Percentiles rank a stretch among this genome's conserved stretches.
These are phyloP conservation scores for Aureobasidium leucospermi DNA, from an alignment of 2,329 filamentous ascomycete species.

Conservation along the genomic window DNA sequence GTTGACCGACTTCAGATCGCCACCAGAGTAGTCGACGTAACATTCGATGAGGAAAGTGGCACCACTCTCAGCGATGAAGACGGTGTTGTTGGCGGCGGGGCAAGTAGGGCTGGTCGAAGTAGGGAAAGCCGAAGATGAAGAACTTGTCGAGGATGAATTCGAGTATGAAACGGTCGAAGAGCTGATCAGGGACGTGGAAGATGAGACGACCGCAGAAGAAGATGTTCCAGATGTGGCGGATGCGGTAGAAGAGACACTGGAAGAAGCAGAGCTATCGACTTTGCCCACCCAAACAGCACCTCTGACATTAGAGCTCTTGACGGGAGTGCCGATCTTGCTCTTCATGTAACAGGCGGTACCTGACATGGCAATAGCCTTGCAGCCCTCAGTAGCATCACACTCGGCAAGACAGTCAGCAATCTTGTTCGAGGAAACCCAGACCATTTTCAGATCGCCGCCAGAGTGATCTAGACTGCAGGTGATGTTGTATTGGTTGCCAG, in stretches of 20 bases:
- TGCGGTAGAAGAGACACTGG: background rate
- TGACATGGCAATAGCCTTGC: slow-evolving; percentile 13
- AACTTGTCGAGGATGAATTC: background rate
- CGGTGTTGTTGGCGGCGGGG: slow-evolving; percentile 5
- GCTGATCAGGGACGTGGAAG: background rate
- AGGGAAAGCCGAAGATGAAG: background rate
- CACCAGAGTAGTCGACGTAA: slow-evolving; percentile 13
- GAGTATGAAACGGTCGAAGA: background rate
- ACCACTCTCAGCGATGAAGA: slow-evolving; percentile 9
- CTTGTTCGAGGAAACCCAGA: slow-evolving; percentile 14
- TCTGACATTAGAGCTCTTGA: background rate
- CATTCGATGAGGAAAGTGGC: slow-evolving; percentile 13
- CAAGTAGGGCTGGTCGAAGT: slow-evolving; percentile 9
- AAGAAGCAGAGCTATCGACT: background rate
- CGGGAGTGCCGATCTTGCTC: background rate
- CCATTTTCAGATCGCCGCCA: slow-evolving; percentile 20
- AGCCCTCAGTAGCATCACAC: slow-evolving; percentile 6
- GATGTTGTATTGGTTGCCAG: slow-evolving; percentile 20
- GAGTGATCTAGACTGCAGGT: slow-evolving; percentile 23
- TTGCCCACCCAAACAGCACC: slow-evolving; percentile 5
- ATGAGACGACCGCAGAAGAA: background rate
- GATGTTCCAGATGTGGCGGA: background rate
- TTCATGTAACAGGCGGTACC: slow-evolving; percentile 17
- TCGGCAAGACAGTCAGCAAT: slow-evolving; percentile 13
- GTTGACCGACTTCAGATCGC: slow-evolving; percentile 12